phyloP scores from a whole-genome alignment of 2,329 filamentous ascomycete genomes.

The Xylaria sp. region DNA sequence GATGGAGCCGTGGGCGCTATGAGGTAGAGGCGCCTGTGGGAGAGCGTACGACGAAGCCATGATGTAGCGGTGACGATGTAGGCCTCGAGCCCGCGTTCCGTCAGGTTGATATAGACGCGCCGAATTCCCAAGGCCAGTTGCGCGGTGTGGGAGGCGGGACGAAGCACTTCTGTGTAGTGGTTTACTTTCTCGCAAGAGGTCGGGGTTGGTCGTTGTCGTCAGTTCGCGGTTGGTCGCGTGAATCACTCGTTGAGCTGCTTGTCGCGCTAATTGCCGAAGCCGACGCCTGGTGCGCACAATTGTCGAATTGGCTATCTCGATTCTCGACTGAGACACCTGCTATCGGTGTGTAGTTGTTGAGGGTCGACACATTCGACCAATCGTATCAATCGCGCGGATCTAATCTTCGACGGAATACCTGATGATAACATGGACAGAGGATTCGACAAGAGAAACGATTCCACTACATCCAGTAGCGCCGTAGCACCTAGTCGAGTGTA shows the following conservation, averaged over 20 bases:
- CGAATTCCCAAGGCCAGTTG: not conserved
- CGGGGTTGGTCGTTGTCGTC: not conserved
- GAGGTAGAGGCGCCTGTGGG: constrained; percentile 55
- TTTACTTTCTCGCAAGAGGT: constrained; percentile 4
- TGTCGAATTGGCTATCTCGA: too few relatives aligned
- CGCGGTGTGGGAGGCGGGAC: not conserved
- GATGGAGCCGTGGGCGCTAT: constrained; percentile 37
- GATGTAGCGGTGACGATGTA: constrained; percentile 18
- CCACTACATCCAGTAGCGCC: too few relatives aligned
- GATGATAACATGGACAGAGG: too few relatives aligned
- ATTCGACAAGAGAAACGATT: too few relatives aligned
- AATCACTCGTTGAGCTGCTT: not conserved
- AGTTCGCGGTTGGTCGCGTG: not conserved
- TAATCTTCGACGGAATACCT: too few relatives aligned
- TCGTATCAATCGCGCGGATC: too few relatives aligned
- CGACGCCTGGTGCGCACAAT: too few relatives aligned
- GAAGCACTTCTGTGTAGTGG: not conserved
- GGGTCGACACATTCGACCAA: too few relatives aligned
- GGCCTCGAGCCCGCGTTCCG: not conserved
- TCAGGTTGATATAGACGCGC: not conserved
- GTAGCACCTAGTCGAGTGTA: too few relatives aligned
- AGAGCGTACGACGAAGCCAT: constrained; percentile 61
- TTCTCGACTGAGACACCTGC: too few relatives aligned
- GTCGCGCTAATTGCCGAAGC: not conserved
- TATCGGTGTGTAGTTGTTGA: too few relatives aligned